These are phyloP conservation scores for Moesziomyces antarcticus DNA, from an alignment of 1,284 basidiomycete genomes.

Conservation along the genomic window DNA sequence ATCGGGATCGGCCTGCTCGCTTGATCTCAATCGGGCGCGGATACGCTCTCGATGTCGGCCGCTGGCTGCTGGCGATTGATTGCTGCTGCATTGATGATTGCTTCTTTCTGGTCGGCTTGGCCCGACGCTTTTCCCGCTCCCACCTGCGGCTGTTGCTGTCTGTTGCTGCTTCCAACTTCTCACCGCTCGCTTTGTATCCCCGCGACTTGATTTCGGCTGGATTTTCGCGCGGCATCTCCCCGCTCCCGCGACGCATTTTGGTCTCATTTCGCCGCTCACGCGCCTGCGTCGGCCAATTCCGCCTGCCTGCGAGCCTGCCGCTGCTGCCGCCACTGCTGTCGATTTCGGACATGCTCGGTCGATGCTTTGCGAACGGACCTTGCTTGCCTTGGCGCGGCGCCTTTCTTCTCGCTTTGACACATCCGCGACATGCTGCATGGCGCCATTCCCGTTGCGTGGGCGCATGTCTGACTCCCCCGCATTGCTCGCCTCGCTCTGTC, in stretches of 20 bases:
- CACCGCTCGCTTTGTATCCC: too few species aligned
- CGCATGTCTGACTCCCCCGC: background rate
- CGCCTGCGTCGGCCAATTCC: background rate
- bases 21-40: background rate
- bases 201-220: conserved; percentile 1
- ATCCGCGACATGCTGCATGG: conserved; percentile 3
- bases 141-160: background rate
- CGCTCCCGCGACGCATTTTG: background rate
- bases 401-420: conserved; percentile 5
- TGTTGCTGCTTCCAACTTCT: too few species aligned
- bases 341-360: conserved; percentile 35
- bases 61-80: too few species aligned
- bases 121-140: background rate
- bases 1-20: background rate
- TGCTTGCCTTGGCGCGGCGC: background rate
- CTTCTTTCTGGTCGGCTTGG: too few species aligned
- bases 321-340: background rate
- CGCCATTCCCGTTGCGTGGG: conserved; percentile 4
- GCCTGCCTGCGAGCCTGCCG: background rate
- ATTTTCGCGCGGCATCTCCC: conserved; percentile 1
- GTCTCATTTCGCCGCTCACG: background rate
- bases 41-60: background rate
- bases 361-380: conserved; percentile 4
- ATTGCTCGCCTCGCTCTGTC: background rate
- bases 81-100: too few species aligned